Evolutionary conservation across 352 stramenopile genomes (phyloP).

Genomic region (Phytophthora hybrid): DNA sequence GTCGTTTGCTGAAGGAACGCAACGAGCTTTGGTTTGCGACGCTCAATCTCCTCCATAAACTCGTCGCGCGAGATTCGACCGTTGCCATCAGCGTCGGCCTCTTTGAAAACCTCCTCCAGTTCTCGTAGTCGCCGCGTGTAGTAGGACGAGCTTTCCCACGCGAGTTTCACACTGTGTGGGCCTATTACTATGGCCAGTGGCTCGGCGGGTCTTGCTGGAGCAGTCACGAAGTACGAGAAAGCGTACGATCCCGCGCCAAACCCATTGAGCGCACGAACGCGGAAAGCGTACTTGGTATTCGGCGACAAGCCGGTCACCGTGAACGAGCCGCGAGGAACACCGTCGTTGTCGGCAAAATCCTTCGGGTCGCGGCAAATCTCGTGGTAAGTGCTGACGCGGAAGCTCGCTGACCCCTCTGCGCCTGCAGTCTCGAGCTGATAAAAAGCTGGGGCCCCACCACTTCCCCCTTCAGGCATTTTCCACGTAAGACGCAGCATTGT

Average conservation of each 20-base stretch:
- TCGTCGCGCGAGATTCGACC: slow-evolving; percentile 84
- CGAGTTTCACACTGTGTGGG: slow-evolving; percentile 76
- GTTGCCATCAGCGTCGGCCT: slow-evolving; percentile 79
- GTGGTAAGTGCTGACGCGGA: slow-evolving; percentile 73
- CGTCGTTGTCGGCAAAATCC: slow-evolving; percentile 83
- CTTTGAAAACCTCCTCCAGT: slow-evolving; percentile 82
- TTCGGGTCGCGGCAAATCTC: slow-evolving; percentile 91
- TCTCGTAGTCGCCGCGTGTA: slow-evolving; percentile 75
- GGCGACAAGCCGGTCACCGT: slow-evolving; percentile 69
- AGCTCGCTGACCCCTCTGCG: slow-evolving; percentile 71
- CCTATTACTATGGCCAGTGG: slow-evolving; percentile 74
- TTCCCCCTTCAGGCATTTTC: slow-evolving; percentile 64
- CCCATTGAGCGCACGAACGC: slow-evolving; percentile 90
- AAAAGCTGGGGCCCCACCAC: slow-evolving; percentile 78
- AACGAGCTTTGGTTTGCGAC: slow-evolving; percentile 74
- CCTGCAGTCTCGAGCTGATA: slow-evolving; percentile 86
- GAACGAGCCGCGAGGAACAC: slow-evolving; percentile 81
- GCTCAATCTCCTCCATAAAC: slow-evolving; percentile 88
- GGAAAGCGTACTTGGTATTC: slow-evolving; percentile 92
- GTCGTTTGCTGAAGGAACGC: slow-evolving; percentile 80
- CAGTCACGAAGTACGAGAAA: slow-evolving; percentile 89
- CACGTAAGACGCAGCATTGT: slow-evolving; percentile 75
- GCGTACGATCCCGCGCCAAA: slow-evolving; percentile 90
- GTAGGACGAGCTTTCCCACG: slow-evolving; percentile 80
- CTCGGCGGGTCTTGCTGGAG: slow-evolving; percentile 65